Evolutionary conservation across 495 filamentous ascomycete species (phyloP), one percentile per base, ranked within the genome.

Genomic region (Penicillium samsonianum): DNA sequence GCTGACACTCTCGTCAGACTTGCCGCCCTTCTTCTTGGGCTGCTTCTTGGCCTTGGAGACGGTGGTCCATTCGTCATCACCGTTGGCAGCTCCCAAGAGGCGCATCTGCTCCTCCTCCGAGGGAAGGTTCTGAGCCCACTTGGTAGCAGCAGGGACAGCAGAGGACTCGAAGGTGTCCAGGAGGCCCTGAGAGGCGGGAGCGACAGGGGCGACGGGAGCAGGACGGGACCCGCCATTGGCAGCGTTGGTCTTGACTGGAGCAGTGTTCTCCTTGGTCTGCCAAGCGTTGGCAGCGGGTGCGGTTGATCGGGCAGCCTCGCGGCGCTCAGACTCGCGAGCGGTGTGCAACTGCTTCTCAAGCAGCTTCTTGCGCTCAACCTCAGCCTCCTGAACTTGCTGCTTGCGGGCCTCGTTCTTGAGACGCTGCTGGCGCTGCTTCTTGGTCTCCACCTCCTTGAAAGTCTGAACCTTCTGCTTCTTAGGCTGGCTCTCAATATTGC

Each of bases 401-500:
- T 90, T 90, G 53, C 82, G 81, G 41, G 82, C 84, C 74, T 95
- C 90, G 49, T 81, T 84, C 82, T 93, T 96, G 70, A 85, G 80
- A 35, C 84, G 82, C 74, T 94, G 90, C 77, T 94, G 90, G 48
- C 91, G 85, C 75, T 93, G 89, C 80, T 95, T 96, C 86, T 96
- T 95, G 25, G 86, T 89, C 74, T 92, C 88, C 12, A 78, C 80
- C 50, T 73, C 69, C 67, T 78, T 75, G 68, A 74, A 74, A 65
- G 82, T 79, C 65, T 81, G 78, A 54, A 76, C 63, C 78, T 88
- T 88, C 67, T 80, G 75, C 71, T 86, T 82, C 77, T 86, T 88
- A 43, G 83, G 72, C 62, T 84, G 81, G 42, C 75, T 75, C 60
- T 88, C 82, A 30, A 82, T 77, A 5, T 79, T 73, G 41, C 85